These are phyloP conservation scores for Phascolomyces articulosus DNA, from an alignment of 371 early-diverging fungal species.

Conservation along the genomic window DNA sequence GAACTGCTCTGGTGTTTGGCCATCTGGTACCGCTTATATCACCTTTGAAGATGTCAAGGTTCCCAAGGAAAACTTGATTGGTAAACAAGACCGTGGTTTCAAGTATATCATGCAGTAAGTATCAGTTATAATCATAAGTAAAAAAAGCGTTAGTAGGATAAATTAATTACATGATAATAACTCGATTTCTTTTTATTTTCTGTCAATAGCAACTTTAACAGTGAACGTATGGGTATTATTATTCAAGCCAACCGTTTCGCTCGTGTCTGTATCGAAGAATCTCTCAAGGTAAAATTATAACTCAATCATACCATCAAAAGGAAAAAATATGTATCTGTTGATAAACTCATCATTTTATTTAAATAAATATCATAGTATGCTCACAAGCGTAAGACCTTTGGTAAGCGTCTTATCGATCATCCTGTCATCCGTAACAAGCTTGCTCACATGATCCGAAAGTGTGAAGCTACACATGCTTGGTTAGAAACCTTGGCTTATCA, in stretches of 20 bases:
- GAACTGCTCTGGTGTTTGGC: constrained; percentile 77
- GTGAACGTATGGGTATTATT: constrained; percentile 78
- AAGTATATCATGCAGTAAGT: constrained; percentile 68
- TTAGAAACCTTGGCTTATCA: constrained; percentile 75
- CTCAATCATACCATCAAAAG: constrained; percentile 73
- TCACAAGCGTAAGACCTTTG: constrained; percentile 88
- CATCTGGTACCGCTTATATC: constrained; percentile 76
- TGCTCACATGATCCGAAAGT: constrained; percentile 79
- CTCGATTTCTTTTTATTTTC: background rate
- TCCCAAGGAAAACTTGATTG: constrained; percentile 81
- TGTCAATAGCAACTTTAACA: constrained; percentile 66
- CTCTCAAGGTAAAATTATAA: constrained; percentile 55
- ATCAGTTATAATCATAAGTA: background rate
- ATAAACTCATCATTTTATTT: constrained; percentile 73
- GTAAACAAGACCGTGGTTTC: constrained; percentile 88
- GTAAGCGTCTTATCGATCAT: constrained; percentile 77
- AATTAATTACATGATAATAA: background rate
- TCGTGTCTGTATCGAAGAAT: constrained; percentile 89
- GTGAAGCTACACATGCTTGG: constrained; percentile 90
- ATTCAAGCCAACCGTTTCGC: constrained; percentile 85
- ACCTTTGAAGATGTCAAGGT: constrained; percentile 88
- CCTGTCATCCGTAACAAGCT: constrained; percentile 71
- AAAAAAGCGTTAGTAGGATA: background rate
- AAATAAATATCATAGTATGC: no score
- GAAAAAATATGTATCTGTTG: constrained; percentile 86